Evolutionary conservation across 2,329 filamentous ascomycete genomes (phyloP).

Genomic region (Aspergillus fumigatus): DNA sequence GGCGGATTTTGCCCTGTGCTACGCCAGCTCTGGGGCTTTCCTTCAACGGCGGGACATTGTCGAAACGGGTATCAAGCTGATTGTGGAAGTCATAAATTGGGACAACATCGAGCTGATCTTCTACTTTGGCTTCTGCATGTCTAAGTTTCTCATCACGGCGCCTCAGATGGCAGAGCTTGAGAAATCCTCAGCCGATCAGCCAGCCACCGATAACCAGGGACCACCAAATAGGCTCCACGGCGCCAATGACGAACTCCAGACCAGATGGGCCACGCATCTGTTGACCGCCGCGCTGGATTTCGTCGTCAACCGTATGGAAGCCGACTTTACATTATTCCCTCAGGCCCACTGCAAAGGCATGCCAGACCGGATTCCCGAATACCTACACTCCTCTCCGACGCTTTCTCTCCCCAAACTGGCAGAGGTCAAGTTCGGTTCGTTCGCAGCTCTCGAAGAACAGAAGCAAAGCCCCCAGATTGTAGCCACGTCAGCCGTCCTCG

Average conservation of each 20-base stretch:
- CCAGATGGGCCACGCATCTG: conserved; percentile 8
- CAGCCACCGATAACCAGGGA: neutral
- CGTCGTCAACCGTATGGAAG: conserved; percentile 15
- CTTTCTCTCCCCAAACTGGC: conserved; percentile 14
- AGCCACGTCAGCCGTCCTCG: conserved; percentile 23
- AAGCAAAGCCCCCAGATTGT: conserved; percentile 13
- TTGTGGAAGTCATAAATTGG: conserved; percentile 22
- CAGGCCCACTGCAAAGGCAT: conserved; percentile 19
- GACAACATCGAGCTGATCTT: conserved; percentile 26
- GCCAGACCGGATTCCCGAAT: conserved; percentile 23
- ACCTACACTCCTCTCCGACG: conserved; percentile 11
- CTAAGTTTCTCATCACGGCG: conserved; percentile 18
- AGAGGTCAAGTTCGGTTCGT: conserved; percentile 19
- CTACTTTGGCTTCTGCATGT: conserved; percentile 21
- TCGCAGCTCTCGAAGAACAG: conserved; percentile 9
- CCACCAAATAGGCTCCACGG: neutral
- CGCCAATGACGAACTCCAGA: conserved; percentile 8
- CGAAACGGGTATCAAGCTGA: conserved; percentile 23
- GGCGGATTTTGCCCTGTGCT: conserved; percentile 28
- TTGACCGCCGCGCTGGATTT: conserved; percentile 20
- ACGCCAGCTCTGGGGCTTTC: conserved; percentile 28
- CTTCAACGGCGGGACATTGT: conserved; percentile 20
- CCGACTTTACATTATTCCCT: conserved; percentile 21
- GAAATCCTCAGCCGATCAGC: neutral
- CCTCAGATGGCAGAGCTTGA: neutral